Conservation (phyloP, 176 grass and related monocot species). For the Triticum timopheevii region DNA sequence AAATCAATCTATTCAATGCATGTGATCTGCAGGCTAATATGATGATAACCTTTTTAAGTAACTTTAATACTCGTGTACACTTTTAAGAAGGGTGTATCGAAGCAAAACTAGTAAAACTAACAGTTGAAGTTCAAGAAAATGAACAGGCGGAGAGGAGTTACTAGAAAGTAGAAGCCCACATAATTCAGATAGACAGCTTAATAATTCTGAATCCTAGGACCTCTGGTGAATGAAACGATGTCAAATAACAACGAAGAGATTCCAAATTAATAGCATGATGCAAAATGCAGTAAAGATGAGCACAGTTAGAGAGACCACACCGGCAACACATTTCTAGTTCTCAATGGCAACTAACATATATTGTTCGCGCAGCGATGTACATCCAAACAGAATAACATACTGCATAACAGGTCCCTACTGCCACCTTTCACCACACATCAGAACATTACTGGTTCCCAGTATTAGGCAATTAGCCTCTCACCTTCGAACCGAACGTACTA, state of each 20-base stretch:
- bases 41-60: too few relatives aligned
- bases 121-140: neutral
- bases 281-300: slow-evolving; percentile 2
- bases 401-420: neutral
- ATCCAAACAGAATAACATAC: slow-evolving; percentile 11
- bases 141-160: neutral
- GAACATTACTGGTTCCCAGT: slow-evolving; percentile 21
- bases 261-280: neutral
- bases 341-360: slow-evolving; percentile 21
- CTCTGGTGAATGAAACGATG: neutral
- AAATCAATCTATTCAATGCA: too few relatives aligned
- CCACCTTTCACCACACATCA: slow-evolving; percentile 5
- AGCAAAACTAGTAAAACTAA: too few relatives aligned
- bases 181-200: neutral
- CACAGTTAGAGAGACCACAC: neutral
- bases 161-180: neutral
- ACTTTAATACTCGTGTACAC: too few relatives aligned
- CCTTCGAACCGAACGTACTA: neutral
- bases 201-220: neutral
- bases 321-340: slow-evolving; percentile 9
- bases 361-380: slow-evolving; percentile 8
- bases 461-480: slow-evolving; percentile 21
- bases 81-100: too few relatives aligned
- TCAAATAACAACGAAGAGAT: neutral
- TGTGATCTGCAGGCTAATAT: too few relatives aligned